phyloP scores from a whole-genome alignment of 2,329 filamentous ascomycete genomes.

The Chalara sp. region DNA sequence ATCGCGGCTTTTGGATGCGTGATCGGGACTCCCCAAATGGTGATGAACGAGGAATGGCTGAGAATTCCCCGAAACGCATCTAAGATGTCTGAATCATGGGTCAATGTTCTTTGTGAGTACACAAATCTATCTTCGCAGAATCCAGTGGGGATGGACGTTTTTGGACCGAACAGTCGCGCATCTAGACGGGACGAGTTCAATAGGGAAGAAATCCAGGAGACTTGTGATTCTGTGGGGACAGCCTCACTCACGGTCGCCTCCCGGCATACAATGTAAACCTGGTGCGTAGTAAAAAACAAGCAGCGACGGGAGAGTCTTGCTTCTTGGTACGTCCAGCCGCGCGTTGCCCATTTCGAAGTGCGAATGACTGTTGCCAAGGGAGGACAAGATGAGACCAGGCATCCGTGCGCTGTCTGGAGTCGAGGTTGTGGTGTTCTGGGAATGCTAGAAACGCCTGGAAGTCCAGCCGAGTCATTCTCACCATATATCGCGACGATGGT shows the following conservation, averaged over 20 bases:
- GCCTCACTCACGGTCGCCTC: background rate
- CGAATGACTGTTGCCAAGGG: background rate
- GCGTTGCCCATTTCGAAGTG: constrained; percentile 11
- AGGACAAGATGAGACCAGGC: constrained; percentile 1
- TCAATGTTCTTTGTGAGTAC: background rate
- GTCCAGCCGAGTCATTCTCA: constrained; percentile 8
- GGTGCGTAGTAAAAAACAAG: constrained; percentile 22
- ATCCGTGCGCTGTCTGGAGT: background rate
- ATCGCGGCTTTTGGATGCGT: background rate
- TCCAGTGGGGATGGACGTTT: background rate
- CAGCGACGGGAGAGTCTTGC: constrained; percentile 14
- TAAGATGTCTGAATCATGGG: background rate
- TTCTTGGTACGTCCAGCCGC: constrained; percentile 32
- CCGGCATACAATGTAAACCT: constrained; percentile 10
- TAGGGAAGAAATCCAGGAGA: background rate
- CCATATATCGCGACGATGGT: constrained; percentile 16
- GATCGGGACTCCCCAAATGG: background rate
- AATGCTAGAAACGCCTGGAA: constrained; percentile 14
- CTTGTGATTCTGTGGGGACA: background rate
- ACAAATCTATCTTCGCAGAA: background rate
- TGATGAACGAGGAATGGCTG: background rate
- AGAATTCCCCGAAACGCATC: background rate
- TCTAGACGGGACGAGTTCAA: background rate
- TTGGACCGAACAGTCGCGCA: background rate
- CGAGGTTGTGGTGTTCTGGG: background rate